Percentiles rank a stretch among this genome's conserved stretches.
Evolutionary conservation across 805 yeast genomes (phyloP).

Genomic region (Groenewaldozyma tartarivorans): DNA sequence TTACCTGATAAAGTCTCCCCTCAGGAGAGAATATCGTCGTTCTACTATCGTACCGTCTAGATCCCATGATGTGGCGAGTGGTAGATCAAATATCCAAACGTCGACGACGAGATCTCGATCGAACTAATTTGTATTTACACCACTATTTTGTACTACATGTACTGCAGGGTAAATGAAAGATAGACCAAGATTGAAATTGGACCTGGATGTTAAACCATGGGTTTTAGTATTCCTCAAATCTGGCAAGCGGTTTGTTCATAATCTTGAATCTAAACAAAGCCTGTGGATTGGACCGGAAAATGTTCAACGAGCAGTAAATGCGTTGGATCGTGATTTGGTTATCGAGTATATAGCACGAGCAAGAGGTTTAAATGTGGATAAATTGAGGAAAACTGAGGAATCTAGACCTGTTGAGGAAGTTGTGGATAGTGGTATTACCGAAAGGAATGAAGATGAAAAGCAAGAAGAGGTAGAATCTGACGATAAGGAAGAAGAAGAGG

Average conservation of each 20-base stretch:
- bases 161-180: constrained; percentile 7
- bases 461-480: constrained; percentile 10
- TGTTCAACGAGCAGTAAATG: constrained; percentile 21
- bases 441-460: not conserved
- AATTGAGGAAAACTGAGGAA: constrained; percentile 1
- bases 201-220: constrained; percentile 30
- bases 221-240: constrained; percentile 31
- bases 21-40: constrained; percentile 98
- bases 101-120: not conserved
- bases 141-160: constrained; percentile 1
- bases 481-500: constrained; percentile 8
- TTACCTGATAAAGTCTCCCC: constrained; percentile 88
- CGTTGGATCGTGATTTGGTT: constrained; percentile 25
- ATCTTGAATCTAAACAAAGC: constrained; percentile 23
- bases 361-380: constrained; percentile 26
- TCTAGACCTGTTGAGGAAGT: constrained; percentile 3
- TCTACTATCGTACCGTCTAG: constrained; percentile 96
- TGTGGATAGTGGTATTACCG: not conserved
- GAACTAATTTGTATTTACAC: too few relatives aligned
- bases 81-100: not conserved
- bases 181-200: constrained; percentile 14
- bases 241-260: constrained; percentile 36
- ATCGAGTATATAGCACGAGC: constrained; percentile 30
- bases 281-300: constrained; percentile 30
- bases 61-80: constrained; percentile 6